Percentiles rank a stretch among this genome's conserved stretches.
Conservation (phyloP, 2,329 filamentous ascomycete species). For the Cercospora sp. region DNA sequence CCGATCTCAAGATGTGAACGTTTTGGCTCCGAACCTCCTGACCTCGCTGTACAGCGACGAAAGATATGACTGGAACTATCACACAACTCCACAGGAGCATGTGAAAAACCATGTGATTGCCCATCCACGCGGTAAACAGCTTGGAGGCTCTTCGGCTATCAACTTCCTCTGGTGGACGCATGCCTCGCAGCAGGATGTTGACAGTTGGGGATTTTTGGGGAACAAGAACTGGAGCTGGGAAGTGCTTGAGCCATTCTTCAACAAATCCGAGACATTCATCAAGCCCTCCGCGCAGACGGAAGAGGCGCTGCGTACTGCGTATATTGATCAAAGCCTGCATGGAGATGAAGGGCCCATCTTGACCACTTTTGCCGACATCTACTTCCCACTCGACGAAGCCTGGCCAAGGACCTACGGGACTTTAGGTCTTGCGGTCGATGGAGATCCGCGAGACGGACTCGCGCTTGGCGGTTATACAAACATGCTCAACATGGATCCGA, state of each 20-base stretch:
- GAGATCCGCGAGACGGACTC: constrained; percentile 8
- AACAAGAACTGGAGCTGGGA: constrained; percentile 42
- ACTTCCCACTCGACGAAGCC: constrained; percentile 12
- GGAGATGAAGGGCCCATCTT: constrained; percentile 37
- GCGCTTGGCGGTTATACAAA: constrained; percentile 17
- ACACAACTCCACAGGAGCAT: not conserved
- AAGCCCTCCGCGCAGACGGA: constrained; percentile 8
- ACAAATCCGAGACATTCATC: constrained; percentile 14
- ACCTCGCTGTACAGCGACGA: constrained; percentile 4
- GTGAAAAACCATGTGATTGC: constrained; percentile 15
- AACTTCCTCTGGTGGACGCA: constrained; percentile 29
- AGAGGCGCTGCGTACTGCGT: constrained; percentile 11
- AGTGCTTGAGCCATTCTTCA: constrained; percentile 20
- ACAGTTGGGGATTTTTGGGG: constrained; percentile 39
- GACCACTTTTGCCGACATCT: constrained; percentile 39
- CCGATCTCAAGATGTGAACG: not conserved
- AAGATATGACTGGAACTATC: constrained; percentile 7
- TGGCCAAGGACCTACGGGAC: constrained; percentile 24
- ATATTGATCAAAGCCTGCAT: constrained; percentile 35
- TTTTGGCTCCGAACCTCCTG: constrained; percentile 5
- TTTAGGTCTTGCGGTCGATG: not conserved
- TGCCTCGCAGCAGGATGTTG: constrained; percentile 24
- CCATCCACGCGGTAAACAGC: constrained; percentile 19
- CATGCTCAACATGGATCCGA: constrained; percentile 12
- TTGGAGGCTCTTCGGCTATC: constrained; percentile 22